Evolutionary conservation across 2,329 filamentous ascomycete species (phyloP).

Genomic region (Colletotrichum tamarilloi): DNA sequence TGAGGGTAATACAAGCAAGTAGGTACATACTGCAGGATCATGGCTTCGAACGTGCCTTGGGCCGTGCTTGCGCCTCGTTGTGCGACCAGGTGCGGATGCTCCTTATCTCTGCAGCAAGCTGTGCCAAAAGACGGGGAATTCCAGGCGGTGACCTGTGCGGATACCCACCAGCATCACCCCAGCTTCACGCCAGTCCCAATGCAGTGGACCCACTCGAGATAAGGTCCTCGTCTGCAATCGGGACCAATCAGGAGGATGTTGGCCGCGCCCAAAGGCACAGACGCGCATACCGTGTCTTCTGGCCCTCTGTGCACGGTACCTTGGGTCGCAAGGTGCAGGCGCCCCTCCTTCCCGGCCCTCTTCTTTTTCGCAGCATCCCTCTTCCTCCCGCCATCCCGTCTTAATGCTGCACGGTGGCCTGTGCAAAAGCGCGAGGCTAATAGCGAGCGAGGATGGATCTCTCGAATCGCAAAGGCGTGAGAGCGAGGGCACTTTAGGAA

Average conservation of each 20-base stretch:
- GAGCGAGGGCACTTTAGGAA: not conserved
- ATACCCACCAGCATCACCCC: conserved; percentile 14
- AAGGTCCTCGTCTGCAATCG: not conserved
- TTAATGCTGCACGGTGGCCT: not conserved
- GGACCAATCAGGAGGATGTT: conserved; percentile 7
- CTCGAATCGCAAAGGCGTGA: not conserved
- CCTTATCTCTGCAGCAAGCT: not conserved
- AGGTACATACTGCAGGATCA: not conserved
- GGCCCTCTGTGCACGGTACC: not conserved
- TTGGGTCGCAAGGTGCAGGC: not conserved
- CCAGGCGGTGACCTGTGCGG: conserved; percentile 19
- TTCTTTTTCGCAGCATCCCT: not conserved
- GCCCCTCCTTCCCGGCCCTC: not conserved
- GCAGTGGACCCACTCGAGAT: not conserved
- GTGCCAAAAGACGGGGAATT: not conserved
- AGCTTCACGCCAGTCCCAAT: conserved; percentile 2
- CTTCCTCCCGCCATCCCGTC: conserved; percentile 7
- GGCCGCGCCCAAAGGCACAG: not conserved
- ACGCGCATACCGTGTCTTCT: not conserved
- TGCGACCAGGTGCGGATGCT: conserved; percentile 23
- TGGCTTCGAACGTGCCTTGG: not conserved
- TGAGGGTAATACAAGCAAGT: too few relatives aligned
- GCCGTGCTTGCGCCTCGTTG: not conserved
- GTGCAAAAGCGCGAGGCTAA: not conserved
- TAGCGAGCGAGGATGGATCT: not conserved